Evolutionary conservation across 495 filamentous ascomycete species (phyloP), one percentile per base, ranked within the genome.

Genomic region (Saxispiralis lemnorum): DNA sequence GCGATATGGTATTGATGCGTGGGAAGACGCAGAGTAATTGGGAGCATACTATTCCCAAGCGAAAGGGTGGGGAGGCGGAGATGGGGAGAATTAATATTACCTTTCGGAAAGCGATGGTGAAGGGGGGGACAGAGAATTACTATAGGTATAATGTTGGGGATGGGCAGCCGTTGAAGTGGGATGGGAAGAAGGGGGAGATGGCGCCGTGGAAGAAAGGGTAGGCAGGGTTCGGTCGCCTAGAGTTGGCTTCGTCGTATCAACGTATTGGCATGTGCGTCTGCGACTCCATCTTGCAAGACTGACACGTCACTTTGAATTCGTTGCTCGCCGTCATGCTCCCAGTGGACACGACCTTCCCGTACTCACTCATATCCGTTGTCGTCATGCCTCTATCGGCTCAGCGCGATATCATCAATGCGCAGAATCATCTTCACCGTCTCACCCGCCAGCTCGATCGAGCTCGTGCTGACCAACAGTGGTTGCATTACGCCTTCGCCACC

Each of bases 371-470:
- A 6, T 35, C 16, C 16, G 16, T 14, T 12, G 6, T 17, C 16
- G n/a, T 13, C 34, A 28, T 28, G 34, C 43, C 2, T 45, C 38
- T 52, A 54, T 36, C 53, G 35, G 21, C 47, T 51, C 55, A 81
- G 62, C 39, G 81, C 82, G 63, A 93, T 88, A 63, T 95, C 87
- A 64, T 93, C 87, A 66, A 95, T 94, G 65, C 87, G 77, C 64
- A 95, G 72, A 63, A 95, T 80, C 85, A 96, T 93, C 73, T 96
- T 97, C 51, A 94, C 86, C 44, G 89, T 96, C 70, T 97, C 89
- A 2, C 84, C 83, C 31, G 92, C 89, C 58, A 97, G 64, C 67
- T 97, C 85, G 57, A 97, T 88, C 2, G 89, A 86, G 60, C 87
- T 95, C 31, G 89, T 97, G 68, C 82, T 93, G 37, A 97, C 89